Evolutionary conservation across 106 monocot genomes (phyloP), one percentile per base, ranked within the genome.

Genomic region (Acorus gramineus): DNA sequence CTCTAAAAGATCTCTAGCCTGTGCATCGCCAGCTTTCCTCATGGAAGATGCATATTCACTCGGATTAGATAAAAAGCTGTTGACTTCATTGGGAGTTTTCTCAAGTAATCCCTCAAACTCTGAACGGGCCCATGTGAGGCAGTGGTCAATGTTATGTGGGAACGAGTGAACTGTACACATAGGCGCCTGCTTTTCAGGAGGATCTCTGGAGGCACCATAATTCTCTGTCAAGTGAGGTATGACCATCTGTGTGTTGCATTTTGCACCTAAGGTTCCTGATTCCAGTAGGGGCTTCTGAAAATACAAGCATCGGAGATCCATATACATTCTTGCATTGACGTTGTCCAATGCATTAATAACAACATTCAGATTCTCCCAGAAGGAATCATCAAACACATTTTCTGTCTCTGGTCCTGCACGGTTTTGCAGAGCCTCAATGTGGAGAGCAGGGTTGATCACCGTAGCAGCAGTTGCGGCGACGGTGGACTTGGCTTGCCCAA

Each of bases 161-260:
- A 96, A 90, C 44, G 90, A 90, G 55, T 96, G 95, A 57, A 96
- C 81, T 7, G 95, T 96, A 66, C 95, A 90, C 90, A 90, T 90
- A 49, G 90, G 95, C 45, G 87, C 95, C 69, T 90, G 87, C 61
- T 79, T 96, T 68, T 96, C 90, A 56, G 95, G 95, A 11, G 87
- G 93, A 59, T 93, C 93, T 65, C 80, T 78, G 13, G 93, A 82
- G 45, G 93, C 93, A 1, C 90, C 87, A 74, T 96, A 96, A 69
- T 96, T 96, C 66, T 96, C 95, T 57, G 95, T 96, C 45, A 85
- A 71, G 68, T 96, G 90, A 51, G 95, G 95, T 64, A 96, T 90
- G 52, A 96, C 82, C 85, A 87, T 87, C 66, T 96, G 95, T 46
- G 95, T 96, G 66, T 87, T 96, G 61, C 90, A 96, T 49, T 90